Evolutionary conservation across 2,329 filamentous ascomycete species (phyloP).

Genomic region (Cryphonectria radicalis): DNA sequence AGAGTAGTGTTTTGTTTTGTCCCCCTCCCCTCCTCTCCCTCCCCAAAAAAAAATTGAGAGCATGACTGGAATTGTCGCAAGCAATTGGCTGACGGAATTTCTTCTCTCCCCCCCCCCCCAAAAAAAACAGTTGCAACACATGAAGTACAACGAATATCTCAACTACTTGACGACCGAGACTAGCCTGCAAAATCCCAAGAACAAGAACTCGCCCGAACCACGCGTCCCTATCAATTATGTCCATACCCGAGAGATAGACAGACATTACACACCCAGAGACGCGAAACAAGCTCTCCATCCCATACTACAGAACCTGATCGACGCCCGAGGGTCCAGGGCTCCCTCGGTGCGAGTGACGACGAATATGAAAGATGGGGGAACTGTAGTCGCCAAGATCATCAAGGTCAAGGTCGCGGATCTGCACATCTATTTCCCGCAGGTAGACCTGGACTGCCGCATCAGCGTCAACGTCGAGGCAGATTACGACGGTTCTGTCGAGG

Average conservation of each 20-base stretch:
- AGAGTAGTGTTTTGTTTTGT: background rate
- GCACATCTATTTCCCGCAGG: slow-evolving; percentile 80
- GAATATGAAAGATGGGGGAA: slow-evolving; percentile 68
- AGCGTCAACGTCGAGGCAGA: slow-evolving; percentile 95
- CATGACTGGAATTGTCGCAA: background rate
- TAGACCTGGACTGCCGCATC: slow-evolving; percentile 86
- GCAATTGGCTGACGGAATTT: slow-evolving; percentile 7
- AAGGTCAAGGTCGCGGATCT: slow-evolving; percentile 88
- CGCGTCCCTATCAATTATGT: slow-evolving; percentile 76
- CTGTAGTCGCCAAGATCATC: slow-evolving; percentile 79
- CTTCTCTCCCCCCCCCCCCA: background rate
- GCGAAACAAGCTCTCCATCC: slow-evolving; percentile 65
- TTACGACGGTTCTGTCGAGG: slow-evolving; percentile 71
- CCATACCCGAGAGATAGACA: slow-evolving; percentile 82
- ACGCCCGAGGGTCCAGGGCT: slow-evolving; percentile 50
- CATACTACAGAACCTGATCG: slow-evolving; percentile 64
- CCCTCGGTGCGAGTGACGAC: slow-evolving; percentile 72
- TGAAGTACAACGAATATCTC: slow-evolving; percentile 80
- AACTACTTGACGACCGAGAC: slow-evolving; percentile 70
- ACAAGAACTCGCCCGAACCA: slow-evolving; percentile 41
- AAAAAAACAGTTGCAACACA: slow-evolving; percentile 71
- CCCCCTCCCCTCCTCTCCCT: too few species aligned
- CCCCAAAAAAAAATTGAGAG: background rate
- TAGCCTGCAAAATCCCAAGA: slow-evolving; percentile 56
- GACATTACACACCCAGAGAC: slow-evolving; percentile 73